Percentiles rank a stretch among this genome's conserved stretches.
phyloP scores from a whole-genome alignment of 495 filamentous ascomycete species.

The Corynascus novoguineensis region DNA sequence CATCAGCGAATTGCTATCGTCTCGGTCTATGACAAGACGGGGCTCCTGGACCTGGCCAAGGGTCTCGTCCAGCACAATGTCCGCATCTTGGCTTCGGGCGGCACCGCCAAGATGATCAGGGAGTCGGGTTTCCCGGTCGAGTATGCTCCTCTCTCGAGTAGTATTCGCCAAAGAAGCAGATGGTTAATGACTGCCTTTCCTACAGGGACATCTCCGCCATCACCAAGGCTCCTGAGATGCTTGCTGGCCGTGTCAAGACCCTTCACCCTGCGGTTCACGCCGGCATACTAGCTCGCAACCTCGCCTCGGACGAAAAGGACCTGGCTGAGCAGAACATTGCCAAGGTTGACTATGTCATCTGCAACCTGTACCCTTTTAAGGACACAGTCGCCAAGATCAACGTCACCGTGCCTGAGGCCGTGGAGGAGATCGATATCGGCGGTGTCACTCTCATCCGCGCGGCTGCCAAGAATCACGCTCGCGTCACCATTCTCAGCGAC shows the following conservation, averaged over 20 bases:
- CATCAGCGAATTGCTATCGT: conserved; percentile 68
- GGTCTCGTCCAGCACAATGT: conserved; percentile 87
- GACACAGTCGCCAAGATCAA: conserved; percentile 95
- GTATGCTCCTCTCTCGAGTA: conserved; percentile 42
- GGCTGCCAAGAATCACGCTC: conserved; percentile 93
- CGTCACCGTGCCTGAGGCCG: conserved; percentile 90
- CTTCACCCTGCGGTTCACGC: conserved; percentile 93
- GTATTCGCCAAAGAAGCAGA: not conserved
- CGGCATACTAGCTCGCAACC: conserved; percentile 84
- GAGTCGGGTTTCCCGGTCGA: conserved; percentile 92
- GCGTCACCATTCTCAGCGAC: conserved; percentile 92
- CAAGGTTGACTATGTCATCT: conserved; percentile 97
- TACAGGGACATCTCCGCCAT: conserved; percentile 89
- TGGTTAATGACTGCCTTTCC: conserved; percentile 5
- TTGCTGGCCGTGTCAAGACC: conserved; percentile 93
- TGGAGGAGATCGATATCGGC: conserved; percentile 97
- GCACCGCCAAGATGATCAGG: conserved; percentile 89
- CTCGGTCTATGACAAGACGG: conserved; percentile 98
- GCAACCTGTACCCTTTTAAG: conserved; percentile 98
- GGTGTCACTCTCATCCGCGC: conserved; percentile 94
- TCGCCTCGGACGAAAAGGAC: conserved; percentile 91
- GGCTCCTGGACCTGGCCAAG: conserved; percentile 90
- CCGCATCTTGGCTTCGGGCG: conserved; percentile 86
- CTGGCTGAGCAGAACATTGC: conserved; percentile 93
- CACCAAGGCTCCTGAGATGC: conserved; percentile 97